Percentiles rank a stretch among this genome's conserved stretches.
Evolutionary conservation across 2,329 filamentous ascomycete genomes (phyloP).

Genomic region (Cryphonectria carpinicola): DNA sequence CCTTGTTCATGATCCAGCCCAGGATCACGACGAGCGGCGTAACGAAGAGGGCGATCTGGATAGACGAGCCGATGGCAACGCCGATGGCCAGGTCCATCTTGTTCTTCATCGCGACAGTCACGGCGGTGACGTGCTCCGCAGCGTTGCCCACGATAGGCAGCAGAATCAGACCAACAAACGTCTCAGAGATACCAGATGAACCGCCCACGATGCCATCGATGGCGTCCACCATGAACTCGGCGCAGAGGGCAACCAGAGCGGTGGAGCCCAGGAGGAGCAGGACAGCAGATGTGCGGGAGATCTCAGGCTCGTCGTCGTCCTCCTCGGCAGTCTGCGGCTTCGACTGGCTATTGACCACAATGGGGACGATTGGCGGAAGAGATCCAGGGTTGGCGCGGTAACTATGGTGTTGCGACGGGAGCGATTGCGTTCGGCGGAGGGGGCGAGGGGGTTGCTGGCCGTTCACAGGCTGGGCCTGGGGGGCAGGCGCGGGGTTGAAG

Average conservation of each 20-base stretch:
- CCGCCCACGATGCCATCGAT: conserved; percentile 65
- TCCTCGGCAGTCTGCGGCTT: conserved; percentile 25
- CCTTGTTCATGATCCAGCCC: conserved; percentile 69
- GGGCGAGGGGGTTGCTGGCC: conserved; percentile 35
- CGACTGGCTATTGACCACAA: conserved; percentile 37
- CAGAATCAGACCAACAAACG: conserved; percentile 73
- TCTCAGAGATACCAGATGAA: conserved; percentile 59
- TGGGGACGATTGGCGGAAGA: conserved; percentile 39
- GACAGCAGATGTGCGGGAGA: conserved; percentile 58
- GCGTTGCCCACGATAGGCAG: conserved; percentile 75
- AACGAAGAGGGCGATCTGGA: conserved; percentile 74
- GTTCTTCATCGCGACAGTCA: conserved; percentile 73
- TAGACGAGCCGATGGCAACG: conserved; percentile 71
- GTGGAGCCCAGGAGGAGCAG: conserved; percentile 67
- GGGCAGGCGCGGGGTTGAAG: conserved; percentile 44
- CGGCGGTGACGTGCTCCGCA: conserved; percentile 72
- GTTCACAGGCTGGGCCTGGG: conserved; percentile 26
- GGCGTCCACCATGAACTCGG: conserved; percentile 71
- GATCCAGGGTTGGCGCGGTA: conserved; percentile 31
- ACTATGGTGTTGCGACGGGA: conserved; percentile 44
- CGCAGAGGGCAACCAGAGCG: conserved; percentile 68
- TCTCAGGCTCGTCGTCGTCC: conserved; percentile 38
- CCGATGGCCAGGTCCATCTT: conserved; percentile 78
- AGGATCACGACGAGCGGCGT: conserved; percentile 72
- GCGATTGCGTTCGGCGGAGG: conserved; percentile 59